phyloP scores from a whole-genome alignment of 2,329 filamentous ascomycete species.

The Biscogniauxia sp. region DNA sequence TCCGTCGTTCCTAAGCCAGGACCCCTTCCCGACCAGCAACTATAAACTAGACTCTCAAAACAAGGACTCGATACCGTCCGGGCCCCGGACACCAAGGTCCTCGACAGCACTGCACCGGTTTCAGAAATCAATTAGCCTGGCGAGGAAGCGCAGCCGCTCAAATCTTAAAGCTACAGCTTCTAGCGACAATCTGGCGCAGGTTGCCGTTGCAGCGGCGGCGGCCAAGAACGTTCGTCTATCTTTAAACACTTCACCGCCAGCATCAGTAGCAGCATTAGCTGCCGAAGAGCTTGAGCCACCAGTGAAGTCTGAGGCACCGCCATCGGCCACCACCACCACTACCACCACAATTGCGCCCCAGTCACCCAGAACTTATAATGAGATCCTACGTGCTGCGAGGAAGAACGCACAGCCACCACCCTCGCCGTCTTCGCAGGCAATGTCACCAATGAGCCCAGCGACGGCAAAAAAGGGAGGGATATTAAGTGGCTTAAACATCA shows the following conservation, averaged over 20 bases:
- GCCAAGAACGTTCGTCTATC: slow-evolving; percentile 28
- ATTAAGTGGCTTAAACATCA: slow-evolving; percentile 35
- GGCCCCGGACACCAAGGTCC: slow-evolving; percentile 40
- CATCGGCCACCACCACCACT: slow-evolving; percentile 25
- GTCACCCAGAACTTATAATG: slow-evolving; percentile 45
- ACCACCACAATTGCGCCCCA: slow-evolving; percentile 11
- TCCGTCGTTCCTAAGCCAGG: slow-evolving; percentile 52
- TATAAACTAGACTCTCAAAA: slow-evolving; percentile 29
- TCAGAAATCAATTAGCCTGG: slow-evolving; percentile 51
- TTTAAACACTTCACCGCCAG: slow-evolving; percentile 20
- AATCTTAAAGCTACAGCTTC: slow-evolving; percentile 40
- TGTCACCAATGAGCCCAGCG: slow-evolving; percentile 21
- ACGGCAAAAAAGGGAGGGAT: slow-evolving; percentile 33
- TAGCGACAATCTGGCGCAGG: slow-evolving; percentile 28
- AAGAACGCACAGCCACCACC: slow-evolving; percentile 37
- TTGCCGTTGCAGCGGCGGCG: slow-evolving; percentile 3
- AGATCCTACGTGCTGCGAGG: slow-evolving; percentile 44
- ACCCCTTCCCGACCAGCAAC: slow-evolving; percentile 48
- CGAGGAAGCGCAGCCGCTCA: slow-evolving; percentile 54
- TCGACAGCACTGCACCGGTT: slow-evolving; percentile 48
- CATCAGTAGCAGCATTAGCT: slow-evolving; percentile 12
- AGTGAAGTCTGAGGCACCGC: slow-evolving; percentile 10
- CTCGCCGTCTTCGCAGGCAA: slow-evolving; percentile 14
- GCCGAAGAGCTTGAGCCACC: slow-evolving; percentile 32
- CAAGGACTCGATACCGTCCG: slow-evolving; percentile 32